A percentile compares a stretch with the other conserved stretches of the same genome.
phyloP scores from a whole-genome alignment of 352 stramenopile species.

The Elongisporangium anandrum region DNA sequence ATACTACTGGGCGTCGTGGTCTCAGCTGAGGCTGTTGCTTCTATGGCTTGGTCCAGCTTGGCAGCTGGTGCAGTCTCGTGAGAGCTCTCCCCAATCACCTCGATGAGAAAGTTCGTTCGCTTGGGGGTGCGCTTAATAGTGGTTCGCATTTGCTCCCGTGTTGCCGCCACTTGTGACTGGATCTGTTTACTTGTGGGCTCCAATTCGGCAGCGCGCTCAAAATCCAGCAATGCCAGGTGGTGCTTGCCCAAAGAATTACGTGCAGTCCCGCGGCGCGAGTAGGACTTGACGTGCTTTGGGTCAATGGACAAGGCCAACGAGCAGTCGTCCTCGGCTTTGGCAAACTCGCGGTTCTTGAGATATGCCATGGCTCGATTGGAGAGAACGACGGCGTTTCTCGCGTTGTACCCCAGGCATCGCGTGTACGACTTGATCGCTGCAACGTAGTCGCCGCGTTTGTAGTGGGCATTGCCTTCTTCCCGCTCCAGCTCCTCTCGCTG shows the following conservation, averaged over 20 bases:
- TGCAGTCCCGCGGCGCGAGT: slow-evolving; percentile 74
- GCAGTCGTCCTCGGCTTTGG: slow-evolving; percentile 89
- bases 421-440: slow-evolving; percentile 90
- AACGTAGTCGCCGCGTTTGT: slow-evolving; percentile 81
- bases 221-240: slow-evolving; percentile 77
- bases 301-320: slow-evolving; percentile 79
- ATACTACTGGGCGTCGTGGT: too few species aligned
- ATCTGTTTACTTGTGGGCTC: slow-evolving; percentile 79
- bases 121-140: slow-evolving; percentile 67
- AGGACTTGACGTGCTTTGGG: slow-evolving; percentile 81
- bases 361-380: slow-evolving; percentile 91
- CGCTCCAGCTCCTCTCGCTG: slow-evolving; percentile 69
- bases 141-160: slow-evolving; percentile 56
- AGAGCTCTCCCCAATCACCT: slow-evolving; percentile 24
- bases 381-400: slow-evolving; percentile 67
- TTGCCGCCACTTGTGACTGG: slow-evolving; percentile 50
- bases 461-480: slow-evolving; percentile 92
- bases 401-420: slow-evolving; percentile 67
- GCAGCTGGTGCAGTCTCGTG: neutral
- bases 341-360: slow-evolving; percentile 84
- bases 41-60: neutral
- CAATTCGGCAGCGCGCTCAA: slow-evolving; percentile 48
- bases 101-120: slow-evolving; percentile 38
- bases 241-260: slow-evolving; percentile 86
- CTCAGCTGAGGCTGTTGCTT: too few species aligned